Percentiles rank a stretch among this genome's conserved stretches.
phyloP scores from a whole-genome alignment of 257 asterid genomes.

The Knoxia roxburghii region DNA sequence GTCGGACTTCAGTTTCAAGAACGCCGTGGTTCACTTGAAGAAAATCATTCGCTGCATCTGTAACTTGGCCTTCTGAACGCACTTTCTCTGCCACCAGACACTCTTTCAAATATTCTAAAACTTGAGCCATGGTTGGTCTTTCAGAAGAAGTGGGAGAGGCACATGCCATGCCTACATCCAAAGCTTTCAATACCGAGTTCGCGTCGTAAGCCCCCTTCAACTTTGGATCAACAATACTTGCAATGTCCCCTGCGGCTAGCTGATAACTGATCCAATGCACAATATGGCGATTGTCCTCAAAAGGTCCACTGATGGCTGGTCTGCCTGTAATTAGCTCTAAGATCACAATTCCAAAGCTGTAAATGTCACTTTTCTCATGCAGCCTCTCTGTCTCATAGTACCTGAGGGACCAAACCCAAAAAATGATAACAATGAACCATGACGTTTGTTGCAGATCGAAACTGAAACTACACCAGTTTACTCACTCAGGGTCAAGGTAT shows the following conservation, averaged over 20 bases:
- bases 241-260: constrained; percentile 22
- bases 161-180: constrained; percentile 34
- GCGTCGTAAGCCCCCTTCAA: constrained; percentile 18
- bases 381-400: constrained; percentile 12
- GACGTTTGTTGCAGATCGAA: too few species aligned
- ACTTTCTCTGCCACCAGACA: constrained; percentile 20
- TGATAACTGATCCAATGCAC: constrained; percentile 21
- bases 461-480: background rate
- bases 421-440: too few species aligned
- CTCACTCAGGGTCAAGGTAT: constrained; percentile 37
- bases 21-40: background rate
- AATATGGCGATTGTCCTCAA: constrained; percentile 17
- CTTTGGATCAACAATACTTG: constrained; percentile 26
- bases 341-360: constrained; percentile 39
- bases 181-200: constrained; percentile 28
- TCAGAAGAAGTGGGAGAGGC: constrained; percentile 19
- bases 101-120: constrained; percentile 24
- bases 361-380: constrained; percentile 37
- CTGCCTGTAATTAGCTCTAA: constrained; percentile 30
- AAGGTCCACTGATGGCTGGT: constrained; percentile 5
- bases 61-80: background rate
- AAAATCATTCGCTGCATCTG: background rate
- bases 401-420: constrained; percentile 5
- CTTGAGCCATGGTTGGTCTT: constrained; percentile 37
- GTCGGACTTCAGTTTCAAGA: background rate